These are phyloP conservation scores for Nicotiana tabacum DNA, from an alignment of 257 asterid species.

Conservation along the genomic window DNA sequence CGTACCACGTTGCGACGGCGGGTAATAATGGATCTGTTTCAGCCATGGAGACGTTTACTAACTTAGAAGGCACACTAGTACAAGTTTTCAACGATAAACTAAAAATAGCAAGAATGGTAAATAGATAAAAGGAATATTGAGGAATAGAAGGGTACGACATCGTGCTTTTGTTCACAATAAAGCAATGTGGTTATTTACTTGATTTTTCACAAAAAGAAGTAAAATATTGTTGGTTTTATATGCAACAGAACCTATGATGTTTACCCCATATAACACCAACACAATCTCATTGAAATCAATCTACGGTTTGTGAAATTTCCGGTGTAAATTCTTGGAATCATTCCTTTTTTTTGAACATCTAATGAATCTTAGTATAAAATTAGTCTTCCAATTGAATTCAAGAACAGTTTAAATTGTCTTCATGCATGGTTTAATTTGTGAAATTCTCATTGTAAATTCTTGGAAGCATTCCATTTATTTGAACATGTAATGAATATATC, in stretches of 20 bases:
- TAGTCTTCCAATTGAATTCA: background rate
- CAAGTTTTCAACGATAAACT: background rate
- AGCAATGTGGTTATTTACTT: background rate
- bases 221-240: background rate
- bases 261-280: background rate
- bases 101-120: background rate
- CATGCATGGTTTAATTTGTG: background rate
- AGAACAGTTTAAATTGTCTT: background rate
- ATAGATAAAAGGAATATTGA: background rate
- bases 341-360: background rate
- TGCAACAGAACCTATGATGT: background rate
- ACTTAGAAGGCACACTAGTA: background rate
- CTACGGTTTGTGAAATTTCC: background rate
- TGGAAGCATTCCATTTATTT: background rate
- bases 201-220: background rate
- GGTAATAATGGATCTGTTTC: background rate
- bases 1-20: conserved; percentile 12
- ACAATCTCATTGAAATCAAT: background rate
- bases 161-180: background rate
- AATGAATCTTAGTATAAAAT: background rate
- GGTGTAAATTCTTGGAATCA: background rate
- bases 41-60: background rate
- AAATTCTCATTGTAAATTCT: background rate
- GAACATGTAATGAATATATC: background rate
- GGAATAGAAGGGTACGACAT: background rate